These are phyloP conservation scores for Thymus mandschuricus DNA, from an alignment of 257 asterid genomes.

Conservation along the genomic window DNA sequence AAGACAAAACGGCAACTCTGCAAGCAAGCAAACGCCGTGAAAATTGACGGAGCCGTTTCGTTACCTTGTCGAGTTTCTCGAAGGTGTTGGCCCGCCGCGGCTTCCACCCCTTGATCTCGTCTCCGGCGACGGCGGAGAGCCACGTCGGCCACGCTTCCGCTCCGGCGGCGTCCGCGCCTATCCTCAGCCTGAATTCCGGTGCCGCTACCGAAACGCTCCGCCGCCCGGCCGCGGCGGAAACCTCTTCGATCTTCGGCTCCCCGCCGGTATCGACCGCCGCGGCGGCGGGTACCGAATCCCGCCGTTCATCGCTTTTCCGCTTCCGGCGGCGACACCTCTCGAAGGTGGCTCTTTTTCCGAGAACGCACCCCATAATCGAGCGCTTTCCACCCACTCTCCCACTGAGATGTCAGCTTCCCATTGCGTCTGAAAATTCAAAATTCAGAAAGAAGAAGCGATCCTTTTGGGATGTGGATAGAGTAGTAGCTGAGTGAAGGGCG, in stretches of 20 bases:
- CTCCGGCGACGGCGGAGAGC: constrained; percentile 79
- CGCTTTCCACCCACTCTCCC: too few relatives aligned
- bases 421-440: constrained; percentile 23
- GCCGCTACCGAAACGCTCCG: constrained; percentile 24
- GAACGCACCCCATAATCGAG: constrained; percentile 61
- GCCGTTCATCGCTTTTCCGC: constrained; percentile 4
- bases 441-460: constrained; percentile 5
- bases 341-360: constrained; percentile 45
- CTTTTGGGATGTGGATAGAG: constrained; percentile 9
- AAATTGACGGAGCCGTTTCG: constrained; percentile 5
- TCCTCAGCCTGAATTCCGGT: constrained; percentile 44
- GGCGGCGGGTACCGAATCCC: constrained; percentile 24
- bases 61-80: constrained; percentile 85
- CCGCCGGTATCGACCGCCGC: constrained; percentile 7
- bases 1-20: background rate
- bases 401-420: constrained; percentile 23
- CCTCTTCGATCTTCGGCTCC: constrained; percentile 40
- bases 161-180: constrained; percentile 31
- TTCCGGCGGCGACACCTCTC: constrained; percentile 32
- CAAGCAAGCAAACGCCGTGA: constrained; percentile 14
- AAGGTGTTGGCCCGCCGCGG: constrained; percentile 91
- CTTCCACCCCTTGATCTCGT: constrained; percentile 74
- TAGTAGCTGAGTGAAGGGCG: constrained; percentile 19
- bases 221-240: constrained; percentile 19
- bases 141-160: constrained; percentile 83